Percentiles rank a stretch among this genome's conserved stretches.
These are phyloP conservation scores for Friedmanniomyces endolithicus DNA, from an alignment of 495 filamentous ascomycete species.

Conservation along the genomic window DNA sequence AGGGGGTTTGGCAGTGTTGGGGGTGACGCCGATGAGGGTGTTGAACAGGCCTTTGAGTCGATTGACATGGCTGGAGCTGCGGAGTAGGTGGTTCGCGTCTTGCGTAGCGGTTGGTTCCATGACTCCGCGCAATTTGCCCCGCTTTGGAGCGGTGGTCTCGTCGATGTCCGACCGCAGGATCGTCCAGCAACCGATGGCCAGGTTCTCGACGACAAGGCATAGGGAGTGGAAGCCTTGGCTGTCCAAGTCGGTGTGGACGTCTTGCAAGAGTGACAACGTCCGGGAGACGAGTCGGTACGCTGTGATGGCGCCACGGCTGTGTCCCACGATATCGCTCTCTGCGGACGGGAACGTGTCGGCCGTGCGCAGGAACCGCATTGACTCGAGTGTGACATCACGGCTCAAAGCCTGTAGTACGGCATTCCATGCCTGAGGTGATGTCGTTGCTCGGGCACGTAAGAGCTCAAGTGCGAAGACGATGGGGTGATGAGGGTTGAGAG, in stretches of 20 bases:
- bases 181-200: constrained; percentile 3
- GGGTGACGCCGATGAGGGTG: not conserved
- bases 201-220: constrained; percentile 10
- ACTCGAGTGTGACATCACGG: constrained; percentile 1
- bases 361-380: not conserved
- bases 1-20: not conserved
- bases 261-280: not conserved
- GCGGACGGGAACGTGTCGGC: not conserved
- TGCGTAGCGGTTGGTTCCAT: not conserved
- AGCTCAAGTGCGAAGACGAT: constrained; percentile 37
- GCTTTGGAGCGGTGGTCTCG: not conserved
- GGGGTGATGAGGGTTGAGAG: constrained; percentile 19
- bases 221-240: constrained; percentile 19
- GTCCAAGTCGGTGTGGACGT: constrained; percentile 20
- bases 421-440: constrained; percentile 34
- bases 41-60: not conserved
- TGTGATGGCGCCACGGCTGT: not conserved
- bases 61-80: not conserved
- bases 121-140: not conserved
- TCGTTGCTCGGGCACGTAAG: constrained; percentile 26
- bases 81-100: constrained; percentile 7
- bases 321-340: not conserved
- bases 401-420: constrained; percentile 11
- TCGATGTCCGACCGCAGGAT: not conserved
- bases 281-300: constrained; percentile 5